phyloP scores from a whole-genome alignment of 768 basidiomycete genomes.

The Phylloporus scabripes region DNA sequence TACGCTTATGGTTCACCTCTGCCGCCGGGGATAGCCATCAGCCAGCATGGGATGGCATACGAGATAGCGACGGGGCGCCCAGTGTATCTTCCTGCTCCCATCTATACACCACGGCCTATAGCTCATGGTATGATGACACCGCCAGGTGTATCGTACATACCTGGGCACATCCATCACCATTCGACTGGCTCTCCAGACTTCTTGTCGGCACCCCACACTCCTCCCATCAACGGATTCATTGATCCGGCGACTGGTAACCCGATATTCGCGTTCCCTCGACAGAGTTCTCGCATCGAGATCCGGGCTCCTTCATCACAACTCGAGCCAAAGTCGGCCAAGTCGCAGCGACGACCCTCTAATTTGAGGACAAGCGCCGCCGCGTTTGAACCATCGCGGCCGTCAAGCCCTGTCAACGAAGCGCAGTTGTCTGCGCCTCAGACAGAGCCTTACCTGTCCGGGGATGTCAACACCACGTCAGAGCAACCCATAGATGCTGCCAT shows the following conservation, averaged over 20 bases:
- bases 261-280: conserved; percentile 71
- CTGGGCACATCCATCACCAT: conserved; percentile 58
- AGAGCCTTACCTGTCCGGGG: conserved; percentile 17
- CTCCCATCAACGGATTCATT: conserved; percentile 57
- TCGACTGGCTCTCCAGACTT: conserved; percentile 61
- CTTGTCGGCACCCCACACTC: conserved; percentile 52
- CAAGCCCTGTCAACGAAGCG: conserved; percentile 20
- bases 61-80: conserved; percentile 79
- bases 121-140: conserved; percentile 51
- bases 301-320: conserved; percentile 47
- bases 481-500: conserved; percentile 33
- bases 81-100: conserved; percentile 61
- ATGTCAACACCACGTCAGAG: conserved; percentile 15
- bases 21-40: conserved; percentile 70
- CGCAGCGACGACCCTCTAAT: conserved; percentile 31
- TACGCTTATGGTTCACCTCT: conserved; percentile 53
- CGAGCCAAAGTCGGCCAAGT: conserved; percentile 21
- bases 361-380: conserved; percentile 48
- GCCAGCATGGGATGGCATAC: conserved; percentile 73
- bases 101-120: conserved; percentile 65
- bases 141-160: conserved; percentile 47
- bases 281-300: conserved; percentile 68
- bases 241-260: conserved; percentile 62
- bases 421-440: conserved; percentile 4
- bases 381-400: conserved; percentile 42